Evolutionary conservation across 805 yeast genomes (phyloP).

Genomic region (Sungouiozyma intestinalis): DNA sequence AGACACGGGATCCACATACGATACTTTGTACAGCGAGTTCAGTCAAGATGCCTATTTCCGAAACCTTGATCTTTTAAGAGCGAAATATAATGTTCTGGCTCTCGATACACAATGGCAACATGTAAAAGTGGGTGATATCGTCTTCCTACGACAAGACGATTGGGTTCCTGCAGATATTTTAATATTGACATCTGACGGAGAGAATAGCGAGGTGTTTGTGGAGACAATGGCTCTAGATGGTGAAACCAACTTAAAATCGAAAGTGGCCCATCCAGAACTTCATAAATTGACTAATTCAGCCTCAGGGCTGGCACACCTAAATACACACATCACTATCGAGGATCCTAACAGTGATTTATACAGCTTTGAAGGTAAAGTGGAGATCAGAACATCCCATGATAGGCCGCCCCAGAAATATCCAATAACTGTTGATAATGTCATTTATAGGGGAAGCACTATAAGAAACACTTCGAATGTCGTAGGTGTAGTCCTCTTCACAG

Average conservation of each 20-base stretch:
- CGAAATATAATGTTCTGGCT: conserved; percentile 16
- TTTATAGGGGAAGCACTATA: conserved; percentile 81
- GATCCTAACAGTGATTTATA: conserved; percentile 90
- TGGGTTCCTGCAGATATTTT: conserved; percentile 92
- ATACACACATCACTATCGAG: conserved; percentile 56
- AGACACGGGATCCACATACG: conserved; percentile 5
- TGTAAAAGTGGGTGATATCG: conserved; percentile 77
- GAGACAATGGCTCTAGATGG: conserved; percentile 99
- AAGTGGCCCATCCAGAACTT: conserved; percentile 55
- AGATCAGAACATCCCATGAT: conserved; percentile 27
- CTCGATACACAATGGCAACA: conserved; percentile 53
- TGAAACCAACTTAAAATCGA: conserved; percentile 82
- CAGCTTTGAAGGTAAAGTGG: conserved; percentile 75
- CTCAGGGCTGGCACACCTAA: conserved; percentile 37
- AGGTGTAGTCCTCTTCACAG: conserved; percentile 84
- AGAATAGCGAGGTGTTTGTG: conserved; percentile 55
- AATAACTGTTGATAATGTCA: conserved; percentile 68
- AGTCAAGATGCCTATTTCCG: conserved; percentile 12
- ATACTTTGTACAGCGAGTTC: background rate
- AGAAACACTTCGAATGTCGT: conserved; percentile 69
- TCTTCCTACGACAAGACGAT: conserved; percentile 65
- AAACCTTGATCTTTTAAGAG: conserved; percentile 13
- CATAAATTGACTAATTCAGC: conserved; percentile 42
- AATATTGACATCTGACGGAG: conserved; percentile 53
- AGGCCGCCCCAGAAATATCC: conserved; percentile 39